These are phyloP conservation scores for Nematodospora valgi DNA, from an alignment of 805 yeast genomes.

Conservation along the genomic window DNA sequence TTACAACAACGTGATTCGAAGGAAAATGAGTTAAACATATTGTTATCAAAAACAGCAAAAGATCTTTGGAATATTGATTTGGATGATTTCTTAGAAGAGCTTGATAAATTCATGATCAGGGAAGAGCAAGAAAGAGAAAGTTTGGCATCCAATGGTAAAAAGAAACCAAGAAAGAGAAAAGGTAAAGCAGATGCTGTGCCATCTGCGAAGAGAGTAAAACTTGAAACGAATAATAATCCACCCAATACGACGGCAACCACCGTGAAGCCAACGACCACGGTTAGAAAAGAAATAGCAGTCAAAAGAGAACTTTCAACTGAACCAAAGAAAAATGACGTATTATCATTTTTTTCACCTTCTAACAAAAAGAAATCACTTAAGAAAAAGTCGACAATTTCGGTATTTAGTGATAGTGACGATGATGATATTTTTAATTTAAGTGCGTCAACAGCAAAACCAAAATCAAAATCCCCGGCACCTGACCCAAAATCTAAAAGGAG, in stretches of 20 bases:
- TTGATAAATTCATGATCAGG: slow-evolving; percentile 62
- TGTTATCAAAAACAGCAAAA: slow-evolving; percentile 70
- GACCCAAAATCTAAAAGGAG: no score
- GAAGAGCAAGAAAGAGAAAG: slow-evolving; percentile 61
- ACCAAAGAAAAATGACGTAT: slow-evolving; percentile 15
- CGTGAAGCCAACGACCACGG: slow-evolving; percentile 5
- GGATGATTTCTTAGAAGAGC: slow-evolving; percentile 64
- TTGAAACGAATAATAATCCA: no score
- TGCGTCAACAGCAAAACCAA: slow-evolving; percentile 11
- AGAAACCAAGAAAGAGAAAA: slow-evolving; percentile 27
- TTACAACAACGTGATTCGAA: slow-evolving; percentile 68
- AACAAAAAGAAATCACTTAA: slow-evolving; percentile 6
- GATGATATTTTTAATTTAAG: slow-evolving; percentile 22
- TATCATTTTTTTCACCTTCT: slow-evolving; percentile 20
- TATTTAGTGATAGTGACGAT: slow-evolving; percentile 34
- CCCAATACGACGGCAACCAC: no score
- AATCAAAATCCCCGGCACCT: not conserved
- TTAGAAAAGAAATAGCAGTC: slow-evolving; percentile 4
- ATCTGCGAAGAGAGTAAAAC: slow-evolving; percentile 6
- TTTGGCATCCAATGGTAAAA: slow-evolving; percentile 44
- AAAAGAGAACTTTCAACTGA: no score
- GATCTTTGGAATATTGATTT: slow-evolving; percentile 87
- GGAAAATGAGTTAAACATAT: slow-evolving; percentile 63
- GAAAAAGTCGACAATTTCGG: slow-evolving; percentile 6
- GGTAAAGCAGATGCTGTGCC: slow-evolving; percentile 11